Base-by-base conservation (phyloP, 306 rosid species). In the Morella rubra region DNA sequence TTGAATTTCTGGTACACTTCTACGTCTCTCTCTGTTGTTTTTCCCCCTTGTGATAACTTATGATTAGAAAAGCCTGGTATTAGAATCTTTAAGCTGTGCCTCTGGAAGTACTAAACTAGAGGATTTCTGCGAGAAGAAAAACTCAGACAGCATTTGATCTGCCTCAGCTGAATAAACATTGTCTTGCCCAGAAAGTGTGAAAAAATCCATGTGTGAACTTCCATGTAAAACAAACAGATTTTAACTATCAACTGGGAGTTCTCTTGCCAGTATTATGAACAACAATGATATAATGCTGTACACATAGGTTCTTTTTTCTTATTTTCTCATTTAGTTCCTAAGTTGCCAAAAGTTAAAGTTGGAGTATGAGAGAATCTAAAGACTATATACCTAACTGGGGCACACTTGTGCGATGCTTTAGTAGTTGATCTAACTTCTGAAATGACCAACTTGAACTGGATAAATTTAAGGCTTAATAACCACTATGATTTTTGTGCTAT, bases 1-100 rank as follows among this genome's bases (percentile, higher is more conserved):
- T 76, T 95, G 58, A 95, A 95, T 75, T 95, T 95, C 77, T 86
- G 97, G 98, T 95, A 86, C 5, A 42, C 66, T 27, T 69, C 41
- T 73, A 40, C 71, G 16, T 69, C 42, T 24, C 50, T 68, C 73
- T 76, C 60, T 64, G 60, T 42, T 49, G 66, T 51, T 2, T 80
- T 56, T 20, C 18, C 18, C 62, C 41, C 58, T 67, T 69, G n/a
- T 73, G 19, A 16, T 27, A 65, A 53, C 58, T 55, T 22, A 59
- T 22, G 69, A 60, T 44, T 27, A 11, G 53, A 59, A 60, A 59
- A 3, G 53, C 54, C 44, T 18, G 10, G 42, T n/a, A 15, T 24
- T 19, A 27, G 53, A 32, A 14, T 16, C 19, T 52, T 22, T 20
- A 44, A 69, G 9, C 51, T 20, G 19, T 45, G 42, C 42, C 14